Conservation (phyloP, 805 yeast species). For the Starmerella davenportii region DNA sequence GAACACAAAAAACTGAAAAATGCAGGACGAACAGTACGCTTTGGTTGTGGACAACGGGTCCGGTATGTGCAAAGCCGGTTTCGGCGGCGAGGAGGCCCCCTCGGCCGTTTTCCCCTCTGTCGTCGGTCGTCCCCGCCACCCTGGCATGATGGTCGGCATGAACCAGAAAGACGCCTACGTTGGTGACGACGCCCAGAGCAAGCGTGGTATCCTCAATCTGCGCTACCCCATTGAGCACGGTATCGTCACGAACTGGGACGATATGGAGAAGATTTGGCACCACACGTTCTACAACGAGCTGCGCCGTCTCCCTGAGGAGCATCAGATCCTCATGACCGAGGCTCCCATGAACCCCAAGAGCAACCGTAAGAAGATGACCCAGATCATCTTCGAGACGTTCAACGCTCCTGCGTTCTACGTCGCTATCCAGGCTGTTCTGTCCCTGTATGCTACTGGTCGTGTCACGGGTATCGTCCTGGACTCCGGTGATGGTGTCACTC, state of each 20-base stretch:
- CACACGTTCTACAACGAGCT: slow-evolving; percentile 99
- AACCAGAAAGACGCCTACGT: slow-evolving; percentile 99
- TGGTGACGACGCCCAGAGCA: slow-evolving; percentile 99
- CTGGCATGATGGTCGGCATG: slow-evolving; percentile 99
- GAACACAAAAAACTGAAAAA: not conserved
- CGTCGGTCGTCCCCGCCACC: slow-evolving; percentile 99
- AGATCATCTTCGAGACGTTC: slow-evolving; percentile 96
- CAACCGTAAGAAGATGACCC: slow-evolving; percentile 99
- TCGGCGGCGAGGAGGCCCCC: slow-evolving; percentile 99
- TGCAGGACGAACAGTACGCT: slow-evolving; percentile 23
- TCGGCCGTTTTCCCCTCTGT: slow-evolving; percentile 99
- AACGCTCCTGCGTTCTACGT: slow-evolving; percentile 99
- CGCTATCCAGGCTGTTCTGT: slow-evolving; percentile 93
- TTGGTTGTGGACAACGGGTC: slow-evolving; percentile 97
- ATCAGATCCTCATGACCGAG: slow-evolving; percentile 97
- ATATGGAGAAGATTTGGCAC: slow-evolving; percentile 99
- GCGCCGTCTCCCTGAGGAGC: slow-evolving; percentile 99
- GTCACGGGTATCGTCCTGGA: slow-evolving; percentile 99
- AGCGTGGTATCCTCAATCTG: slow-evolving; percentile 98
- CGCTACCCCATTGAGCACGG: slow-evolving; percentile 99
- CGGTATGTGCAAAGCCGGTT: slow-evolving; percentile 99
- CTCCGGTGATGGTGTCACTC: slow-evolving; percentile 99
- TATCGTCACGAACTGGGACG: slow-evolving; percentile 99
- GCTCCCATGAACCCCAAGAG: slow-evolving; percentile 99
- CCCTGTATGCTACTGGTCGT: slow-evolving; percentile 98